Conservation (phyloP, 352 stramenopile genomes). For the Phytophthora crassamura region DNA sequence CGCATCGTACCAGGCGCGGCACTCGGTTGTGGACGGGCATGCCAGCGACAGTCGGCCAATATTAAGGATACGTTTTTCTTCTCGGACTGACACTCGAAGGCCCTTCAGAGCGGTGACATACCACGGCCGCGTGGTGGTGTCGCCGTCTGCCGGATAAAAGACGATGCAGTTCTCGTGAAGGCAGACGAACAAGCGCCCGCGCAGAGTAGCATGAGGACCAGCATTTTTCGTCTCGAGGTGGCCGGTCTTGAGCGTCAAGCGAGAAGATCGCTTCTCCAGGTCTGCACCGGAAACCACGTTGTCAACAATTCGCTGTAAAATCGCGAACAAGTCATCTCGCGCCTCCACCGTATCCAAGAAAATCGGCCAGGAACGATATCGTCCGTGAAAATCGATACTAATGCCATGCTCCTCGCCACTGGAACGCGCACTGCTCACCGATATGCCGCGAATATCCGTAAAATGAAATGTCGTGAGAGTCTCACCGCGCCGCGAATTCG, state of each 20-base stretch:
- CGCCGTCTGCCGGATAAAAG: constrained; percentile 78
- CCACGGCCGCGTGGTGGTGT: constrained; percentile 71
- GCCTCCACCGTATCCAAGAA: constrained; percentile 79
- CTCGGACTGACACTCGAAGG: constrained; percentile 67
- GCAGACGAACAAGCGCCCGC: constrained; percentile 77
- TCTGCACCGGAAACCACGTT: constrained; percentile 71
- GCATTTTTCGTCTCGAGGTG: constrained; percentile 79
- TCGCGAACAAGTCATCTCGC: constrained; percentile 73
- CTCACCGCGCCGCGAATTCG: constrained; percentile 78
- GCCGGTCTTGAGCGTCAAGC: constrained; percentile 80
- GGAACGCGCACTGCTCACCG: constrained; percentile 42
- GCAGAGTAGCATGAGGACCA: constrained; percentile 76
- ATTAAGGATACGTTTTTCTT: constrained; percentile 70
- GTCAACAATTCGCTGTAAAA: constrained; percentile 75
- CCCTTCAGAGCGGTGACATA: constrained; percentile 78
- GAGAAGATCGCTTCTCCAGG: constrained; percentile 70
- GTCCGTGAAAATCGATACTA: constrained; percentile 72
- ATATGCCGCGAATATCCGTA: constrained; percentile 63
- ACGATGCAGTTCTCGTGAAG: constrained; percentile 82
- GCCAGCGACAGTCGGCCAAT: constrained; percentile 69
- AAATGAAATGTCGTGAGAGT: constrained; percentile 83
- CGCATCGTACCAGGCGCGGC: constrained; percentile 76
- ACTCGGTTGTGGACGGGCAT: constrained; percentile 60
- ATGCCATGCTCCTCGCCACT: constrained; percentile 72
- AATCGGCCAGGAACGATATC: constrained; percentile 74